phyloP scores from a whole-genome alignment of 148 eudicot species.

The Linanthus parryae region DNA sequence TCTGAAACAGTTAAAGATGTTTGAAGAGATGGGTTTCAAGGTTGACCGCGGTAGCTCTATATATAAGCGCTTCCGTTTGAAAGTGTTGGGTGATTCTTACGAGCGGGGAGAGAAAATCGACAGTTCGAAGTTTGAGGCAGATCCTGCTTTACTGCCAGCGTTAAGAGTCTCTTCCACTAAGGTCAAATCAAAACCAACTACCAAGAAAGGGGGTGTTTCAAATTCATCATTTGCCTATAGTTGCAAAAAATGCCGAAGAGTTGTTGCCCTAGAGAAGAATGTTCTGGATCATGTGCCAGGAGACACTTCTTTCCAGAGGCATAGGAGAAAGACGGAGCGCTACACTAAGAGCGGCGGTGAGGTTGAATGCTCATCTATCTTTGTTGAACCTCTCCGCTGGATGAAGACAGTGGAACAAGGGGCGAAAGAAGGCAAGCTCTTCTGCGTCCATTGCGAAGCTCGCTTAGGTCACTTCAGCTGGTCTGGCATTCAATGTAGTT shows the following conservation, averaged over 20 bases:
- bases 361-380: slow-evolving; percentile 76
- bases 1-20: slow-evolving; percentile 79
- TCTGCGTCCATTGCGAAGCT: slow-evolving; percentile 73
- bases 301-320: slow-evolving; percentile 79
- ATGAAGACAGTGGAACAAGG: slow-evolving; percentile 95
- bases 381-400: slow-evolving; percentile 93
- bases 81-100: slow-evolving; percentile 73
- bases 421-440: slow-evolving; percentile 81
- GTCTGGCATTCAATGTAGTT: slow-evolving; percentile 93
- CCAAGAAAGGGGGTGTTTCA: too few relatives aligned
- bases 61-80: slow-evolving; percentile 84
- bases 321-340: slow-evolving; percentile 71
- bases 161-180: slow-evolving; percentile 23
- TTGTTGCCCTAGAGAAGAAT: slow-evolving; percentile 74
- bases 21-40: slow-evolving; percentile 82
- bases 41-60: slow-evolving; percentile 64
- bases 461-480: slow-evolving; percentile 94
- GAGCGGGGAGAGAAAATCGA: slow-evolving; percentile 75
- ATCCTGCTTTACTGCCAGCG: slow-evolving; percentile 62
- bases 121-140: slow-evolving; percentile 71
- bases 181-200: too few relatives aligned
- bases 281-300: slow-evolving; percentile 82
- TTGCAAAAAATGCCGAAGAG: slow-evolving; percentile 91
- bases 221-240: slow-evolving; percentile 59
- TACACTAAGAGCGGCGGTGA: slow-evolving; percentile 61